Percentiles rank a stretch among this genome's conserved stretches.
phyloP scores from a whole-genome alignment of 2,329 filamentous ascomycete species.

The Diatrype stigma region DNA sequence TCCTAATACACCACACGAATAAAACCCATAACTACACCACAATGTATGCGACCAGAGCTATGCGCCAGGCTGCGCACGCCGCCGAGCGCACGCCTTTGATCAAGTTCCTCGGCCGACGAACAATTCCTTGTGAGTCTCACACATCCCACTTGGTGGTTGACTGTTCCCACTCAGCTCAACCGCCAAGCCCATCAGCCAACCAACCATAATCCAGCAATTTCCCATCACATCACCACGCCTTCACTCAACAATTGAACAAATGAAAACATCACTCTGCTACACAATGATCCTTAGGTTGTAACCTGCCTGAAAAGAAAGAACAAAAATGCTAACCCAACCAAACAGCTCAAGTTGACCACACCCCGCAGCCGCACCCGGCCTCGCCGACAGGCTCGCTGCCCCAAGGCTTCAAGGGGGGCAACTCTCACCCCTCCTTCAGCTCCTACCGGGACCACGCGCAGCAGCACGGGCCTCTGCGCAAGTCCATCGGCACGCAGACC shows the following conservation, averaged over 20 bases:
- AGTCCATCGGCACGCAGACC: conserved; percentile 47
- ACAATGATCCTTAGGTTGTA: background rate
- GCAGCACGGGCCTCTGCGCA: conserved; percentile 71
- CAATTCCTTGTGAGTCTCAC: conserved; percentile 47
- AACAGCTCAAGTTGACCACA: conserved; percentile 67
- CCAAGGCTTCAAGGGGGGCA: conserved; percentile 39
- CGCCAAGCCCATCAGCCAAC: no score
- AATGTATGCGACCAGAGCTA: conserved; percentile 54
- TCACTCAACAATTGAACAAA: background rate
- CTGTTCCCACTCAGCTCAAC: no score
- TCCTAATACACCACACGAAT: background rate
- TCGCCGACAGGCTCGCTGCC: conserved; percentile 64
- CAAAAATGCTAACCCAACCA: conserved; percentile 13
- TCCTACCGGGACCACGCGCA: conserved; percentile 74
- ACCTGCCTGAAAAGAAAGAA: background rate
- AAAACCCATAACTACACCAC: conserved; percentile 14
- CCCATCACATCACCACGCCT: background rate
- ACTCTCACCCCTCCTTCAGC: conserved; percentile 61
- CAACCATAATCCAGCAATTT: background rate
- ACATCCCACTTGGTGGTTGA: background rate
- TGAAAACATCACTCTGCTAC: background rate
- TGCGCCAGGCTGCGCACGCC: conserved; percentile 56
- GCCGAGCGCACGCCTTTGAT: conserved; percentile 59
- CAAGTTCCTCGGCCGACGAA: conserved; percentile 57
- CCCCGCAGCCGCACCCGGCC: conserved; percentile 68